Percentiles rank a stretch among this genome's conserved stretches.
Conservation (phyloP, 78 protist genomes). For the Chrysochromulina parva region DNA sequence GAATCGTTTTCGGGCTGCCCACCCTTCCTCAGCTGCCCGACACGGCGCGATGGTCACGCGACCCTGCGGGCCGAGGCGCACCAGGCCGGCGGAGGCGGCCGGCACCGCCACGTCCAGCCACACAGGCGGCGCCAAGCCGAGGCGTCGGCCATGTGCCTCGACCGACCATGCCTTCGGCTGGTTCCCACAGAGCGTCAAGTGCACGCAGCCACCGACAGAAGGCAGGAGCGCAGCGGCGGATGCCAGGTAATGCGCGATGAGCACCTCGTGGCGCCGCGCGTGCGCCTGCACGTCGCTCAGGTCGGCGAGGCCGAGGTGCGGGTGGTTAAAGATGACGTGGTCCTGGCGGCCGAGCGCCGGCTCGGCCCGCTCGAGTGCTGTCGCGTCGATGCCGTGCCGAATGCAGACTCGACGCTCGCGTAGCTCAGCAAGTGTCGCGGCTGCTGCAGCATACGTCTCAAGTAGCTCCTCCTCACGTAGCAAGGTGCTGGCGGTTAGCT, state of each 20-base stretch:
- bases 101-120: no score
- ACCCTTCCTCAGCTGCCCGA: no score
- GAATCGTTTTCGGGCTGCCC: background rate
- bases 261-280: background rate
- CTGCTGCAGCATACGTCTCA: background rate
- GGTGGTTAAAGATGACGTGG: background rate
- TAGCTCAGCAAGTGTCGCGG: background rate
- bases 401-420: background rate
- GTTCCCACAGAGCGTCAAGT: background rate
- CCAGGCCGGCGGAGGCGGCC: no score
- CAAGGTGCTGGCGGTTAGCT: background rate
- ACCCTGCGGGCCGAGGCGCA: background rate
- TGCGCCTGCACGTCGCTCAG: background rate
- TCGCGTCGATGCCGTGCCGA: constrained; percentile 6
- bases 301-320: background rate
- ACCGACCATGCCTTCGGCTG: background rate
- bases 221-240: background rate
- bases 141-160: background rate
- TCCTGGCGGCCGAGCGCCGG: background rate
- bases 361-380: background rate
- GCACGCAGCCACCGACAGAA: background rate
- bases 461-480: background rate
- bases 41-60: no score
- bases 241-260: background rate
- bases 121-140: background rate